These are phyloP conservation scores for Ascochyta rabiei DNA, from an alignment of 2,329 filamentous ascomycete genomes.

Conservation along the genomic window DNA sequence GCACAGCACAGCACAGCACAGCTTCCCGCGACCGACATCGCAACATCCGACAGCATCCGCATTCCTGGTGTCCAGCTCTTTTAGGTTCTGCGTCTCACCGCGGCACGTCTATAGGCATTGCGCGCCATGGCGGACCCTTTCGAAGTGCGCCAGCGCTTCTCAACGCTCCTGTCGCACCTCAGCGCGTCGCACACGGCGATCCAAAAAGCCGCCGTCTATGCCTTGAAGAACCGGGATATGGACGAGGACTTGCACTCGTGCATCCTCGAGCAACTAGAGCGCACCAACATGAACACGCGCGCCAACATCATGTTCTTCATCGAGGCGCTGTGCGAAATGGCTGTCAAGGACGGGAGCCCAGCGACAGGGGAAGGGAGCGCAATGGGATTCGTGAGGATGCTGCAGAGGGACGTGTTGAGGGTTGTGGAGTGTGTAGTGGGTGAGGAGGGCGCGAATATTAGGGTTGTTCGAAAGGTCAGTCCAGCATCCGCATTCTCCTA, in stretches of 20 bases:
- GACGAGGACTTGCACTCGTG: conserved; percentile 97
- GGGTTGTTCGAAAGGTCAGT: conserved; percentile 80
- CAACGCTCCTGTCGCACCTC: conserved; percentile 83
- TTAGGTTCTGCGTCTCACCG: background rate
- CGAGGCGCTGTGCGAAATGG: conserved; percentile 89
- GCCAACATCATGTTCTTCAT: conserved; percentile 99
- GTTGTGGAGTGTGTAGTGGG: conserved; percentile 93
- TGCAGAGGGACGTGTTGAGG: conserved; percentile 88
- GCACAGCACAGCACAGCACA: background rate
- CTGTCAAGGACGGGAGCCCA: conserved; percentile 71
- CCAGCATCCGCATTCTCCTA: too few relatives aligned
- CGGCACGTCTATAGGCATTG: background rate
- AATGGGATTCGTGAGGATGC: conserved; percentile 86
- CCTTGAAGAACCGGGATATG: conserved; percentile 90
- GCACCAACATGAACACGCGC: conserved; percentile 93
- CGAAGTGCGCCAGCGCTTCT: conserved; percentile 98
- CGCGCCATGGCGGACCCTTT: conserved; percentile 79
- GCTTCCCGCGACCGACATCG: background rate
- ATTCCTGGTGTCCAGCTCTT: background rate
- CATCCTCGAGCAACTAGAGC: conserved; percentile 93
- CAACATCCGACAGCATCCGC: background rate
- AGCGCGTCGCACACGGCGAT: conserved; percentile 88
- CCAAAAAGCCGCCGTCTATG: conserved; percentile 93
- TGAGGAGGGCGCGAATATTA: conserved; percentile 89
- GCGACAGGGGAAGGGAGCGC: conserved; percentile 75